Evolutionary conservation across 2,329 filamentous ascomycete genomes (phyloP), one percentile per base, ranked within the genome.

Genomic region (Pseudogymnoascus sp.): DNA sequence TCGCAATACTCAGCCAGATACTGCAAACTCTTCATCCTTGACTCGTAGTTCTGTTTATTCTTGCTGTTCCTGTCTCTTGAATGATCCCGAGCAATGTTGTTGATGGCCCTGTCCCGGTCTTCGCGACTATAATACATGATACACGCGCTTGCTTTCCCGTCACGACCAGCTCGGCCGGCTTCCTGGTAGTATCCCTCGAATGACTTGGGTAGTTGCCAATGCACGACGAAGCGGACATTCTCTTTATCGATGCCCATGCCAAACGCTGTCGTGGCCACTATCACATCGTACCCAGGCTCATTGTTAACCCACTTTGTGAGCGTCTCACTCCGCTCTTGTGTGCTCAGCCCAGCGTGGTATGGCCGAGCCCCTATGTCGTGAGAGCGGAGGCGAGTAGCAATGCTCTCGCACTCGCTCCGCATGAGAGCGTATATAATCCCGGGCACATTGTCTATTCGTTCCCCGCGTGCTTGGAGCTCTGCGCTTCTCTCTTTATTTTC

Each of bases 201-300:
- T 2, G 89, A 95, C 72, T 96, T 96, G 8, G 93, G 91, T 8
- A 96, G 82, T 64, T 91, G 89, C 92, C 93, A 97, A 75, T 97
- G 93, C 1, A 95, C 87, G 0, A 97, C 93, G 70, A 97, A 97
- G 2, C 93, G 89, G 10, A 97, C 93, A 69, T 96, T 89, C 61
- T 95, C 87, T 75, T 97, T 97, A 75, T 97, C 93, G 67, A 97
- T 97, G 25, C 93, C 93, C 93, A 97, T 97, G 2, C 93, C 93
- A 71, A 97, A 97, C 0, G 93, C 93, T 1, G 91, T 97, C 0
- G 93, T 97, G 1, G 93, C 93, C 28, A 97, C 92, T 65, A 97
- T 93, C 59, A 97, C 86, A 73, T 95, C 92, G 76, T 95, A 96
- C 1, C 89, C 89, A 25, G 83, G 81, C 62, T 85, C 83, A 73